Evolutionary conservation across 305 asterid species (phyloP).

Genomic region (Rubia tinctorum): DNA sequence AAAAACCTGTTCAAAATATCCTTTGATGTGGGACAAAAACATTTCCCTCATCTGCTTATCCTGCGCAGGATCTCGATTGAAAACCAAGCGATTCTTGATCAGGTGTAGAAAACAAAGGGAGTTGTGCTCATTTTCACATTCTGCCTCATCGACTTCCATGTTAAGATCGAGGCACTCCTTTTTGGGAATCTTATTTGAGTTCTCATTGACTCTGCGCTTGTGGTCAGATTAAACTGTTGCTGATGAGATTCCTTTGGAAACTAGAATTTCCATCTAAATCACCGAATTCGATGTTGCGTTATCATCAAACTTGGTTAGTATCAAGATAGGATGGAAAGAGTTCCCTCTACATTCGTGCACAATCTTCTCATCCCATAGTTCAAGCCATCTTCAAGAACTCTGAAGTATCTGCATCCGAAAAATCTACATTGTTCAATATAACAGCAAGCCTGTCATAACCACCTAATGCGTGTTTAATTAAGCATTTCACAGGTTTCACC

Average conservation of each 20-base stretch:
- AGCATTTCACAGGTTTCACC: constrained; percentile 34
- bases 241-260: constrained; percentile 23
- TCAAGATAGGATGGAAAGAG: constrained; percentile 29
- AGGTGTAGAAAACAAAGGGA: constrained; percentile 34
- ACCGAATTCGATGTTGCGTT: constrained; percentile 23
- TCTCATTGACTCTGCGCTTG: no score
- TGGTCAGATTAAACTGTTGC: constrained; percentile 37
- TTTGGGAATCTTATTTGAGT: constrained; percentile 34
- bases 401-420: constrained; percentile 43
- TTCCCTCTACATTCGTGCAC: constrained; percentile 13
- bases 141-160: constrained; percentile 49
- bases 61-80: constrained; percentile 32
- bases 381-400: constrained; percentile 39
- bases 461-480: constrained; percentile 43
- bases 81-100: constrained; percentile 45
- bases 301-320: constrained; percentile 39
- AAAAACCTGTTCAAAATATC: constrained; percentile 25
- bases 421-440: constrained; percentile 55
- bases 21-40: constrained; percentile 40
- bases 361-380: constrained; percentile 25
- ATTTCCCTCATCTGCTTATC: constrained; percentile 36
- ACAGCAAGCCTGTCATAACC: constrained; percentile 39
- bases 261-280: constrained; percentile 43
- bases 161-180: constrained; percentile 47
- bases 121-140: constrained; percentile 19